Conservation (phyloP, 1,139 yeast species). For the Candida pseudoviswanathii region DNA sequence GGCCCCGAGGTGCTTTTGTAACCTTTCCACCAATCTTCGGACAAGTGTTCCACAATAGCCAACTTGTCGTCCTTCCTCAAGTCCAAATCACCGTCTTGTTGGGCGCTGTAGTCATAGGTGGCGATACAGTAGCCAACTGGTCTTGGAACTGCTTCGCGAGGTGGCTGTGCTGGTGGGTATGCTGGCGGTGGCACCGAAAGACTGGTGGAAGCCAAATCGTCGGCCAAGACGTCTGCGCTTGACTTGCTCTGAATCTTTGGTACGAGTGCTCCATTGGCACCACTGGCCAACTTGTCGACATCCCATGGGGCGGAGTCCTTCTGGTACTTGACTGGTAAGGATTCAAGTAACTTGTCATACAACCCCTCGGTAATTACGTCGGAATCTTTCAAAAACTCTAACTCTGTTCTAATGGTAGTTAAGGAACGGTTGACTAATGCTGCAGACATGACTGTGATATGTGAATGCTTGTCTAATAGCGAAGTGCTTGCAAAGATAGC, state of each 20-base stretch:
- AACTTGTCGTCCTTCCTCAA: constrained; percentile 69
- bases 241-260: constrained; percentile 10
- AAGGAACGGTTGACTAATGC: constrained; percentile 79
- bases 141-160: constrained; percentile 23
- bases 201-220: constrained; percentile 25
- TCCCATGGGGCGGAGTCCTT: constrained; percentile 58
- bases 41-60: constrained; percentile 69
- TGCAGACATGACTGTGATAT: constrained; percentile 38
- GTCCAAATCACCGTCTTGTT: constrained; percentile 71
- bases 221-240: constrained; percentile 19
- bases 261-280: not conserved
- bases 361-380: constrained; percentile 68
- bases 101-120: constrained; percentile 64
- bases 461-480: not conserved
- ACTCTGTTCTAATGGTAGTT: constrained; percentile 72
- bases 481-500: not conserved
- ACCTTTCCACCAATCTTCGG: constrained; percentile 94
- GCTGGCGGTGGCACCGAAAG: constrained; percentile 21
- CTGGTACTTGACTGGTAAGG: constrained; percentile 63
- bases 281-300: constrained; percentile 36
- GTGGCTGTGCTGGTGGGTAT: constrained; percentile 22
- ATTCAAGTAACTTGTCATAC: constrained; percentile 49
- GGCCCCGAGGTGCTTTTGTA: constrained; percentile 38
- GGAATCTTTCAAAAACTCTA: constrained; percentile 79
- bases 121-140: constrained; percentile 58